phyloP scores from a whole-genome alignment of 2,329 filamentous ascomycete genomes.

The Polychaeton citri region DNA sequence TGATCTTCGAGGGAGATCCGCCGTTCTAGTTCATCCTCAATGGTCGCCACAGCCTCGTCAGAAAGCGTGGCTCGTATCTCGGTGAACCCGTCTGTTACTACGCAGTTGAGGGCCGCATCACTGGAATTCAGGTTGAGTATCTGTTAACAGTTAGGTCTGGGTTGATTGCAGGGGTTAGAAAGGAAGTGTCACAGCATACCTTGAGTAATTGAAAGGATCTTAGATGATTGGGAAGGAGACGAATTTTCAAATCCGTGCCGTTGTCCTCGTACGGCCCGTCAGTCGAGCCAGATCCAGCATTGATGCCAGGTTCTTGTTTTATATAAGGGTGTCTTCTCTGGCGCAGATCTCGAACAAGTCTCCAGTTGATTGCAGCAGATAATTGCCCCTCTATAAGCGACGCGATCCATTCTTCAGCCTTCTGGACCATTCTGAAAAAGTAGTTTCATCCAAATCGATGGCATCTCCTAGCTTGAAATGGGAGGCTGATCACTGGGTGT shows the following conservation, averaged over 20 bases:
- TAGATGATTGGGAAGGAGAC: not conserved
- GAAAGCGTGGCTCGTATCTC: not conserved
- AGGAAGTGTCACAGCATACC: not conserved
- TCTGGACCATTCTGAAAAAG: not conserved
- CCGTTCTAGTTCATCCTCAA: not conserved
- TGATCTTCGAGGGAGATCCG: not conserved
- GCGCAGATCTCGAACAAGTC: too few relatives aligned
- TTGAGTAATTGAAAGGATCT: not conserved
- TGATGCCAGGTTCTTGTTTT: not conserved
- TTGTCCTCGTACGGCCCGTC: not conserved
- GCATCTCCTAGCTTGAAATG: not conserved
- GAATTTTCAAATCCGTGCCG: not conserved
- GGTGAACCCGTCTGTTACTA: not conserved
- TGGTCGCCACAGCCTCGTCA: not conserved
- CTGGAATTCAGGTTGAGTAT: not conserved
- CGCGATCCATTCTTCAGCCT: not conserved
- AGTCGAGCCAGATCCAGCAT: not conserved
- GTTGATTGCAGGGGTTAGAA: not conserved
- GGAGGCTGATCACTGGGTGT: too few relatives aligned
- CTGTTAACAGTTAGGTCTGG: not conserved
- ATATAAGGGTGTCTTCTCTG: not conserved
- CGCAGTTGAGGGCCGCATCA: not conserved
- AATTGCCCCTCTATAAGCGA: not conserved
- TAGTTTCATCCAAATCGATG: not conserved
- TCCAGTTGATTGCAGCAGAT: not conserved